Evolutionary conservation across 1,139 yeast genomes (phyloP), one percentile per base, ranked within the genome.

Genomic region (Geotrichum australiense): DNA sequence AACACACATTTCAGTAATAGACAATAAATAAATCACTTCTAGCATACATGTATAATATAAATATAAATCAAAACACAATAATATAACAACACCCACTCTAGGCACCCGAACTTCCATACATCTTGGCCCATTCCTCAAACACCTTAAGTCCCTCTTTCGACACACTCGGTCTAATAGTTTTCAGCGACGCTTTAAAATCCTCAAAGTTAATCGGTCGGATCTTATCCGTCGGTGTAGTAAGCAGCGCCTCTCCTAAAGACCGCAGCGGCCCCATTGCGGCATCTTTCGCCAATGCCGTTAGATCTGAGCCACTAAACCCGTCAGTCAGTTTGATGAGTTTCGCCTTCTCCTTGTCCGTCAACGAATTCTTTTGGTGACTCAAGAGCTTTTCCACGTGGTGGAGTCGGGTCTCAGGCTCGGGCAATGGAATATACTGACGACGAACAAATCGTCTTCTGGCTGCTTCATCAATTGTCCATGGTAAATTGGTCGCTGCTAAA

Each of bases 391-490:
- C 61, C 24, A 91, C 68, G 56, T 91, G 98, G 8, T 78, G 76
- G 42, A 69, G 63, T 46, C 98, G 66, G 0, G 97, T 87, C 51
- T 81, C 87, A 8, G 71, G 73, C 59, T 91, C 98, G 0, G 98
- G 98, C 43, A 91, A 67, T 2, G 98, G 98, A 43, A 91, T 91
- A 61, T 91, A 89, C 59, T 87, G 96, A 43, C 97, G 69, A 51
- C 95, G 73, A 4, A 85, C 96, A 65, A 91, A 91, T 53, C 98
- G 73, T 59, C 98, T 74, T 55, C 98, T 70, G 0, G 98, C 99
- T 2, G 98, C 98, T 59, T 93, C 98, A 63, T 91, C 99, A 49
- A 91, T 89, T 3, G 87, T 82, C 99, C 99, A 91, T 0, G 99
- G 99, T 50, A 91, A 64, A 59, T 91, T 91, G 0, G 99, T 91